phyloP scores from a whole-genome alignment of 2,329 filamentous ascomycete genomes.

The Didymella segeticola region DNA sequence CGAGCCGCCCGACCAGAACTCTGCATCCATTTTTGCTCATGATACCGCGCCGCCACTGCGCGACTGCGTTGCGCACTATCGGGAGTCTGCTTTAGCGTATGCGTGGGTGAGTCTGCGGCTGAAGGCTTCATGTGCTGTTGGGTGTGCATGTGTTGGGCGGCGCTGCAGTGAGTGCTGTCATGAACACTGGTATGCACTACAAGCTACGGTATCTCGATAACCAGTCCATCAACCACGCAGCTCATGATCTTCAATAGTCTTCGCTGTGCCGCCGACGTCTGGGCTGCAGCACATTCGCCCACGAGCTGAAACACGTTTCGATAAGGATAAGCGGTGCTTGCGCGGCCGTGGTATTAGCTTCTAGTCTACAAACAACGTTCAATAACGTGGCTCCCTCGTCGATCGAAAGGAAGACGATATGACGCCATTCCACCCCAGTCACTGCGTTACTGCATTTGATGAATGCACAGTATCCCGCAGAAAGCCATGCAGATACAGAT shows the following conservation, averaged over 20 bases:
- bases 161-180: too few species aligned
- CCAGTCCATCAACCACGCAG: constrained; percentile 10
- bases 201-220: too few species aligned
- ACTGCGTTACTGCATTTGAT: too few species aligned
- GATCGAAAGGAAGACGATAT: too few species aligned
- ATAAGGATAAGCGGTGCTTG: constrained; percentile 12
- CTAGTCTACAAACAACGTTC: too few species aligned
- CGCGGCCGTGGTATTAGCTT: constrained; percentile 2
- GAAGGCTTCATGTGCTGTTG: background rate
- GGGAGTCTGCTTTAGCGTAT: constrained; percentile 1
- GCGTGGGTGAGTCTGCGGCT: background rate
- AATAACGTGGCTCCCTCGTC: too few species aligned
- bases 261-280: background rate
- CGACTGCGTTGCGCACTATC: constrained; percentile 12
- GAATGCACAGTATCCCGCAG: too few species aligned
- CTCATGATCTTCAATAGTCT: background rate
- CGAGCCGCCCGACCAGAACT: constrained; percentile 11
- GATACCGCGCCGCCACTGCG: constrained; percentile 16
- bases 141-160: background rate
- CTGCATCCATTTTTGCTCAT: too few species aligned
- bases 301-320: constrained; percentile 12
- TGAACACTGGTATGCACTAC: too few species aligned
- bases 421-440: too few species aligned
- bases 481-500: too few species aligned
- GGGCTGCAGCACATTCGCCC: background rate